Conservation (phyloP, 2,329 filamentous ascomycete species). For the Alternaria atra region DNA sequence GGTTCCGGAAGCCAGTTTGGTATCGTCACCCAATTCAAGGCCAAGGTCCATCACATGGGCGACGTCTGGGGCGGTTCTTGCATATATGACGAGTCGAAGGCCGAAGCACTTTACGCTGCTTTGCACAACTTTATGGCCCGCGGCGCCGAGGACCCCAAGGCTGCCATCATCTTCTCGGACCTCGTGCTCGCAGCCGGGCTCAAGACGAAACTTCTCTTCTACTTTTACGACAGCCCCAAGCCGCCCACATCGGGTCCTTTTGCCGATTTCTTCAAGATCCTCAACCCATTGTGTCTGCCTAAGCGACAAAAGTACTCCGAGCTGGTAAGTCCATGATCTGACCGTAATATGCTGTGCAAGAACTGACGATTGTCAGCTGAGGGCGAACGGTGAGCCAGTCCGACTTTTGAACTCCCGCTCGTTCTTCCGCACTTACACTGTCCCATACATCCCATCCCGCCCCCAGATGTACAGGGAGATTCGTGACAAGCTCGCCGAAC, state of each 20-base stretch:
- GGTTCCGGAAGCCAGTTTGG: conserved; percentile 40
- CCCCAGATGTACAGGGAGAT: conserved; percentile 49
- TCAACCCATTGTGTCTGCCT: conserved; percentile 28
- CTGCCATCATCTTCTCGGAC: conserved; percentile 34
- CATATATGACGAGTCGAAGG: conserved; percentile 41
- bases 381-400: conserved; percentile 23
- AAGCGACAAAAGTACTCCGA: conserved; percentile 44
- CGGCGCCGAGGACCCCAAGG: conserved; percentile 35
- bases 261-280: conserved; percentile 46
- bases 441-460: conserved; percentile 36
- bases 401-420: conserved; percentile 22
- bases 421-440: conserved; percentile 38
- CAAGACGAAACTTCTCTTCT: conserved; percentile 24
- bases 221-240: conserved; percentile 35
- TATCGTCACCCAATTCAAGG: conserved; percentile 38
- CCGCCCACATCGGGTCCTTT: conserved; percentile 45
- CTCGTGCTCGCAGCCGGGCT: conserved; percentile 15
- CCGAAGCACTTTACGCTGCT: conserved; percentile 42
- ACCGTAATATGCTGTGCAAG: neutral
- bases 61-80: conserved; percentile 53
- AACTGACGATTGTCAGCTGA: conserved; percentile 19
- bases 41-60: conserved; percentile 34
- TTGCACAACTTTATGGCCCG: conserved; percentile 45
- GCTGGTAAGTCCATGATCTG: conserved; percentile 29
- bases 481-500: conserved; percentile 36